Evolutionary conservation across 2,329 filamentous ascomycete genomes (phyloP), one percentile per base, ranked within the genome.

Genomic region (Ascochyta pisi): DNA sequence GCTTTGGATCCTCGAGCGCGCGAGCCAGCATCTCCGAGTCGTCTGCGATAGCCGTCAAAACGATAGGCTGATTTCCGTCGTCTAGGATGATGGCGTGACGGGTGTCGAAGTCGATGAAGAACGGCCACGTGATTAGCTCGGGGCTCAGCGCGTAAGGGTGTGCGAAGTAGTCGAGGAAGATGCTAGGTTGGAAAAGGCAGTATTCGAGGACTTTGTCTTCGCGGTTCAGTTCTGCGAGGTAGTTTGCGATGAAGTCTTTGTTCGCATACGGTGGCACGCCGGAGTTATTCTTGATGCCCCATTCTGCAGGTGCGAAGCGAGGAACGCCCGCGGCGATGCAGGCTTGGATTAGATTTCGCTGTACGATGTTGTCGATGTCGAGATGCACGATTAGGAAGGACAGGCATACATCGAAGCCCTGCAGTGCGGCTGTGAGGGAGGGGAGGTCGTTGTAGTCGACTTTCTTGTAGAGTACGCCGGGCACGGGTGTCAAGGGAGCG

Each of bases 91-190:
- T 71, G 1, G 71, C 71, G 2, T 59, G 57, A 1, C 73, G 50
- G 3, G 52, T 61, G 13, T 70, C 54, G 7, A 68, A 69, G 33
- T 74, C 71, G 33, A 73, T 40, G 60, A 75, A 72, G 45, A 73
- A 72, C 0, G 70, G 62, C 71, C 69, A 74, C 1, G 71, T 74
- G 29, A 63, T 48, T 3, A 86, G 62, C 29, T 82, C 72, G 33
- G 78, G 81, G 6, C 78, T 67, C 0, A 83, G 78, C 38, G 78
- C 74, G 52, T 81, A 66, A 0, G 84, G 84, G 46, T 73, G 79
- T 1, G 81, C 82, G 31, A 85, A 74, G 70, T 86, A 86, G 66
- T 87, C 77, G 23, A 82, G 63, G 63, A 85, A 84, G 1, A 84
- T 61, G 0, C 82, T 83, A 0, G 81, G 81, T 34, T 85, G 82